Base-by-base conservation (phyloP, 371 early-diverging fungal species). In the Entomophthora muscae region DNA sequence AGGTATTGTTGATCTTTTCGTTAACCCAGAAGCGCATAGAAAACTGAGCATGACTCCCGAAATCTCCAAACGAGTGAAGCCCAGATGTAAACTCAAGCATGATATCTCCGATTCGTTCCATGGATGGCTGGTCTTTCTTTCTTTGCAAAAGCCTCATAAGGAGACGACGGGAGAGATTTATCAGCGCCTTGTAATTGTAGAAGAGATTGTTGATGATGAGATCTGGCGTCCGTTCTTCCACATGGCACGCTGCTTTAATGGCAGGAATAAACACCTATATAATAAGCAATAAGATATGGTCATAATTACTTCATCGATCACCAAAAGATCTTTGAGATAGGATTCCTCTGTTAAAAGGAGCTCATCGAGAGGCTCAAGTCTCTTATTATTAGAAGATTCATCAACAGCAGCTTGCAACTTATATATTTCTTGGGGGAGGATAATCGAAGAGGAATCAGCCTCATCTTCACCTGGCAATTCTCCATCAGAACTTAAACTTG, bases 301-400 rank as follows among this genome's bases (percentile, higher is more conserved):
- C 13, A 10, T 22, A 57, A 3, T 57, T 57, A 57, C 57, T 57
- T 57, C 57, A 10, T 29, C 28, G 7, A 57, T 57, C 31, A 57
- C 21, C 22, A 12, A 29, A 12, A 57, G 22, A 29, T 57, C 57
- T 28, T 57, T 26, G 12, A 57, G 10, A 28, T 28, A 57, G 7
- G 12, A 22, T 17, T 27, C 29, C 31, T 57, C 57, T 12, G 57
- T 57, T 28, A 29, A 27, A 57, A 57, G 27, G 5, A 57, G 28
- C 57, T 57, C 57, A 28, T 57, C 29, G 22, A 57, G 27, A 3
- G 57, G 57, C 7, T 57, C 57, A 27, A 57, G 13, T 10, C 57
- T 12, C 28, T 57, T 57, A 17, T 12, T 51, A 51, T n/a, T n/a
- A n/a, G n/a, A n/a, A n/a, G n/a, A n/a, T n/a, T n/a, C n/a, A n/a